Base-by-base conservation (phyloP, 495 filamentous ascomycete species). In the Neurospora discreta region DNA sequence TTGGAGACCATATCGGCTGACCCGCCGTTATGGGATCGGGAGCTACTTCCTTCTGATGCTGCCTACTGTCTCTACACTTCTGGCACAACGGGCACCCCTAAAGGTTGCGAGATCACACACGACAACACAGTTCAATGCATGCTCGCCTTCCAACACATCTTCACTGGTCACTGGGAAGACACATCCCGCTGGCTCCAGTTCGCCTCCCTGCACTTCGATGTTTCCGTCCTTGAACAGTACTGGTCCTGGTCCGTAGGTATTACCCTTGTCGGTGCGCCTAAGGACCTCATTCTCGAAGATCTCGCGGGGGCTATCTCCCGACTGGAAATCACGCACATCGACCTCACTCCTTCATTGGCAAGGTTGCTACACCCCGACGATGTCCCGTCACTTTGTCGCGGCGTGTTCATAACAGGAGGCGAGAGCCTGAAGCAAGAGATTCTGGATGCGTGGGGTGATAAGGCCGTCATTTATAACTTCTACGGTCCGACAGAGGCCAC, bases 181-280 rank as follows among this genome's bases (percentile, higher is more conserved):
- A 77, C 87, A 16, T 95, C 93, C 1, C 85, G 89, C 67, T 95
- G 91, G 88, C 82, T 97, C 16, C 93, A 97, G 78, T 97, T 97
- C 76, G 93, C 93, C 8, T 93, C 92, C 1, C 91, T 94, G 70
- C 92, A 95, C 77, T 97, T 97, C 72, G 93, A 97, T 75, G 93
- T 95, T 26, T 93, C 91, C 38, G 91, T 95, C 7, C 82, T 95
- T 18, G 93, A 97, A 78, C 92, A 95, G 74, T 96, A 91, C 78
- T 95, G 92, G 92, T 93, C 87, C 68, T 96, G 93, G 93, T 92
- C 88, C 67, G 90, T 93, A 13, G 92, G 93, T 8, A 92, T 95
- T 58, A 89, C 90, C 11, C 87, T 95, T 6, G 90, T 92, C 2
- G 90, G 91, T 18, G 92, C 90, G 4, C 90, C 92, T 0, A 85